These are phyloP conservation scores for Amanita thiersii DNA, from an alignment of 768 basidiomycete species.

Conservation along the genomic window DNA sequence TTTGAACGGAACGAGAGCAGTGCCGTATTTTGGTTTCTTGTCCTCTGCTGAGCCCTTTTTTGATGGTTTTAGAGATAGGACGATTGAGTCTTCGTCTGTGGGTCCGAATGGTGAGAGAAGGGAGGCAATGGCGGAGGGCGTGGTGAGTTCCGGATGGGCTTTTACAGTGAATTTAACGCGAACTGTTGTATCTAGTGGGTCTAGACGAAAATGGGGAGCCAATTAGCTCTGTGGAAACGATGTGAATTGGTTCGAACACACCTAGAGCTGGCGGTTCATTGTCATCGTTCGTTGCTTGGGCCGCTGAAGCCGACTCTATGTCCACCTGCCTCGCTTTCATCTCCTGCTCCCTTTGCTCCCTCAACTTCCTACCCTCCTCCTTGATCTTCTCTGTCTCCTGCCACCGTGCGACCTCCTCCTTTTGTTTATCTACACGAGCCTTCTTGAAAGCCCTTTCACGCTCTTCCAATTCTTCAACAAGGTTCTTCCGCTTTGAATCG, in stretches of 20 bases:
- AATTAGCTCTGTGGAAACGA: constrained; percentile 4
- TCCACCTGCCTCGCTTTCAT: constrained; percentile 37
- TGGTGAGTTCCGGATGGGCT: constrained; percentile 48
- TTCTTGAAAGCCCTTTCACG: constrained; percentile 75
- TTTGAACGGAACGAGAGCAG: constrained; percentile 68
- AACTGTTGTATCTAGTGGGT: constrained; percentile 66
- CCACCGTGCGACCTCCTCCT: constrained; percentile 44
- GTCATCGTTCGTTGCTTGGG: constrained; percentile 27
- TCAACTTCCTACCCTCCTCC: constrained; percentile 60
- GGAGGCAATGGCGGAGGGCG: constrained; percentile 34
- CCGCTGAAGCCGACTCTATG: constrained; percentile 20
- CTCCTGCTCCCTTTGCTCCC: constrained; percentile 59
- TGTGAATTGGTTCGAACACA: constrained; percentile 15
- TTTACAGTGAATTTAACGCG: constrained; percentile 62
- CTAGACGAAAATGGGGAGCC: constrained; percentile 21
- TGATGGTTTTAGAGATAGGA: constrained; percentile 56
- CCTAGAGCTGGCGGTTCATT: constrained; percentile 53
- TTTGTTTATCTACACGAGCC: constrained; percentile 50
- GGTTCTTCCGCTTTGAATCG: constrained; percentile 63
- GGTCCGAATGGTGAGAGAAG: constrained; percentile 57
- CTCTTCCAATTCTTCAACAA: constrained; percentile 75
- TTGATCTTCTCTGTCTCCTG: constrained; percentile 66
- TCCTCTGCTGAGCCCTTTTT: constrained; percentile 37
- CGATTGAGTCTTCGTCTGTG: constrained; percentile 56
- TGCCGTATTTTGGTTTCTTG: constrained; percentile 58